Evolutionary conservation across 148 eudicot species (phyloP).

Genomic region (Spergularia bocconei): DNA sequence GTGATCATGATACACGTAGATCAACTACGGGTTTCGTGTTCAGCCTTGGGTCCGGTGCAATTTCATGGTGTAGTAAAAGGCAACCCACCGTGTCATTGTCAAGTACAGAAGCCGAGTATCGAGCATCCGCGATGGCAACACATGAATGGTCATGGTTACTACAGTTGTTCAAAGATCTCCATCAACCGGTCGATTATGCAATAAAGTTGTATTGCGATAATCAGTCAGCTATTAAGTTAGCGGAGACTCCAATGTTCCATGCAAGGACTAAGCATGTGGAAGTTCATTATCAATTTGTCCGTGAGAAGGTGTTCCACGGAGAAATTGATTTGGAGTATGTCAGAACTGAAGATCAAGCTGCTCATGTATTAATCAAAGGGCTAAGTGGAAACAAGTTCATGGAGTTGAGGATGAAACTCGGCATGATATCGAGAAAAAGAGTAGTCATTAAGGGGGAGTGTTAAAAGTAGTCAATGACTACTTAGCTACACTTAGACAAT

Average conservation of each 20-base stretch:
- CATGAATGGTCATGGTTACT: not conserved
- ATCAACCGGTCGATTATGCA: not conserved
- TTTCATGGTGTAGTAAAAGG: constrained; percentile 6
- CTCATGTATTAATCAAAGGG: not conserved
- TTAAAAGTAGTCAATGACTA: too few species aligned
- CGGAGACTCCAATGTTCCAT: constrained; percentile 2
- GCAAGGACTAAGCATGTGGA: constrained; percentile 4
- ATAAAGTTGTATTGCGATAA: not conserved
- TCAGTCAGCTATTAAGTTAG: not conserved
- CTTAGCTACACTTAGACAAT: too few species aligned
- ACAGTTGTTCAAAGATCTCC: not conserved
- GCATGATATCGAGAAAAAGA: too few species aligned
- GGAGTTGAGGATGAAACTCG: too few species aligned
- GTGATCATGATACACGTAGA: constrained; percentile 1
- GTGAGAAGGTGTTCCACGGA: not conserved
- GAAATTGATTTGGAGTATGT: not conserved
- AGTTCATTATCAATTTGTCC: not conserved
- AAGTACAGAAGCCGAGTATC: not conserved
- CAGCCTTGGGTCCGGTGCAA: not conserved
- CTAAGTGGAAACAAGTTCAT: too few species aligned
- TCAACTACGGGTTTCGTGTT: not conserved
- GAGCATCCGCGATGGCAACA: not conserved
- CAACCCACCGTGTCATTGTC: constrained; percentile 7
- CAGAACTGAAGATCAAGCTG: constrained; percentile 10
- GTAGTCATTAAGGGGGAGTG: too few species aligned